Conservation (phyloP, 371 early-diverging fungal genomes). For the Mucor sp. region DNA sequence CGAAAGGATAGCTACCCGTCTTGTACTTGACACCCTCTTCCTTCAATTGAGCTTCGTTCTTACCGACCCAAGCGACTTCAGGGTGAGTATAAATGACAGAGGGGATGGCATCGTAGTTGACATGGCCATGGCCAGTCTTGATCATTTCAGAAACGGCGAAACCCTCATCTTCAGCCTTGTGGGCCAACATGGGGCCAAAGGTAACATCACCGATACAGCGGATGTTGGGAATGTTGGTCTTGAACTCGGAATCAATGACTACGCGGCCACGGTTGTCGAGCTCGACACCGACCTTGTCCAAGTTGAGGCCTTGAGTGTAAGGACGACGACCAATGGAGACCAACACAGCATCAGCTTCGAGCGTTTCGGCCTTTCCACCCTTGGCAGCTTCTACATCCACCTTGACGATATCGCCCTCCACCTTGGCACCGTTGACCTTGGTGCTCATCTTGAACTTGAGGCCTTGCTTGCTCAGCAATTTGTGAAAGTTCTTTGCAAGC, state of each 20-base stretch:
- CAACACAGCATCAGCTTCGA: conserved; percentile 92
- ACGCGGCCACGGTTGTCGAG: conserved; percentile 90
- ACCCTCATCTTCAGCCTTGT: conserved; percentile 99
- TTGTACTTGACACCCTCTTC: conserved; percentile 83
- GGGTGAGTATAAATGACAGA: conserved; percentile 98
- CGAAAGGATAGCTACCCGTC: conserved; percentile 93
- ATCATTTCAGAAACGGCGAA: conserved; percentile 95
- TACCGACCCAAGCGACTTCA: conserved; percentile 99
- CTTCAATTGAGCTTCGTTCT: conserved; percentile 94
- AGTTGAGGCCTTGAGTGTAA: conserved; percentile 89
- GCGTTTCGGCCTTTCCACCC: conserved; percentile 79
- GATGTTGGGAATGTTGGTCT: conserved; percentile 87
- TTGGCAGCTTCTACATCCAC: conserved; percentile 92
- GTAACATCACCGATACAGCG: conserved; percentile 98
- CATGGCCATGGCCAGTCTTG: conserved; percentile 90
- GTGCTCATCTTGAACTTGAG: conserved; percentile 98
- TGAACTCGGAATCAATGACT: conserved; percentile 85
- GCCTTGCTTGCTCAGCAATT: conserved; percentile 91
- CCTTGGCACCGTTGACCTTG: conserved; percentile 90
- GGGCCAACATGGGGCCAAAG: conserved; percentile 97
- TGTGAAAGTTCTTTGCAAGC: conserved; percentile 92
- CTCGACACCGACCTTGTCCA: conserved; percentile 89
- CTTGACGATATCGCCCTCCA: conserved; percentile 82
- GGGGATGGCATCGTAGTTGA: conserved; percentile 98
- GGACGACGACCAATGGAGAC: conserved; percentile 96